Percentiles rank a stretch among this genome's conserved stretches.
Evolutionary conservation across 2,329 filamentous ascomycete species (phyloP).

Genomic region (Colletotrichum spaethianum): DNA sequence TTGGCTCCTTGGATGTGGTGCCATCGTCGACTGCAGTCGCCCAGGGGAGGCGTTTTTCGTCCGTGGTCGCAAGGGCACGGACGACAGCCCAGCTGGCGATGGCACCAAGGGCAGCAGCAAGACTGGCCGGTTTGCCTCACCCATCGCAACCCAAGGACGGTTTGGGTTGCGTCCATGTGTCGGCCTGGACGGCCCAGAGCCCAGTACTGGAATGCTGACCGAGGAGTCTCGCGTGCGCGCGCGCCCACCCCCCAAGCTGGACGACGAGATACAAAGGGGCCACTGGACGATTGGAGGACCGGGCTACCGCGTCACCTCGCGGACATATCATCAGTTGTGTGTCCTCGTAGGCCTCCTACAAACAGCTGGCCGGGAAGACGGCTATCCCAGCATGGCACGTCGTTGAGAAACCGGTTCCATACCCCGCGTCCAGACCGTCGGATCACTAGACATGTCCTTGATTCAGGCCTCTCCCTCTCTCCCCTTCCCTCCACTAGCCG

Average conservation of each 20-base stretch:
- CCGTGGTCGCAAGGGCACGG: conserved; percentile 20
- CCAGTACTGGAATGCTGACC: not conserved
- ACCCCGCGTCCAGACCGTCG: conserved; percentile 29
- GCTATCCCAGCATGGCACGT: not conserved
- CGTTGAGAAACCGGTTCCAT: not conserved
- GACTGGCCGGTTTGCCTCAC: not conserved
- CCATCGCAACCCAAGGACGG: not conserved
- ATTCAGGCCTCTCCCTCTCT: not conserved
- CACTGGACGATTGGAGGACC: not conserved
- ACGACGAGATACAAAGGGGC: not conserved
- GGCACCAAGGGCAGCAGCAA: not conserved
- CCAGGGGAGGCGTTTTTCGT: conserved; percentile 22
- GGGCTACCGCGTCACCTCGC: not conserved
- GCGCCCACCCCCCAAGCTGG: not conserved
- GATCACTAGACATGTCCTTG: conserved; percentile 27
- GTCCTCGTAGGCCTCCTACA: too few relatives aligned
- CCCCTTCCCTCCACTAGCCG: too few relatives aligned
- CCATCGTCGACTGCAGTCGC: not conserved
- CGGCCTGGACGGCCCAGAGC: not conserved
- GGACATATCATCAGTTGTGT: not conserved
- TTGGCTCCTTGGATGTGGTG: conserved; percentile 9
- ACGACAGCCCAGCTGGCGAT: conserved; percentile 13
- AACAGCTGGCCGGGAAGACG: not conserved
- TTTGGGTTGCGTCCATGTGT: not conserved
- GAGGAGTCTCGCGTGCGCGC: not conserved